Evolutionary conservation across 805 yeast genomes (phyloP).

Genomic region (Schwanniomyces pseudopolymorphus): DNA sequence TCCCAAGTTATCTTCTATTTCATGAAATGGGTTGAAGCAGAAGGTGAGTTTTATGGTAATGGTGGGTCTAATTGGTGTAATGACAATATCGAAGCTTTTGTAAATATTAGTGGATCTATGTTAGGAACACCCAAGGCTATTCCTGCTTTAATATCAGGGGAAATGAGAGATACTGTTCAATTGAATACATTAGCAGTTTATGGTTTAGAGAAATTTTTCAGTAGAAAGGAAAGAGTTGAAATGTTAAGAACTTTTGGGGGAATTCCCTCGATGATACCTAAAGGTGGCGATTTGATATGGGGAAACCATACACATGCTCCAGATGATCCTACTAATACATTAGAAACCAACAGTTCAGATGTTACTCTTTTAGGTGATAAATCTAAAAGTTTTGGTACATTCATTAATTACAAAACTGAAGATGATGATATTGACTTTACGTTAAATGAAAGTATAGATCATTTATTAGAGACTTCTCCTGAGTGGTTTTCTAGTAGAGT

Average conservation of each 20-base stretch:
- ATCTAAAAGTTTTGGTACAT: slow-evolving; percentile 61
- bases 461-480: slow-evolving; percentile 64
- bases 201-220: slow-evolving; percentile 91
- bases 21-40: slow-evolving; percentile 95
- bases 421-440: slow-evolving; percentile 51
- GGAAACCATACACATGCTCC: slow-evolving; percentile 70
- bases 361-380: slow-evolving; percentile 16
- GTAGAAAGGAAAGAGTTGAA: slow-evolving; percentile 83
- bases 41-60: slow-evolving; percentile 76
- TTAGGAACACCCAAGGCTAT: slow-evolving; percentile 94
- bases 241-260: slow-evolving; percentile 91
- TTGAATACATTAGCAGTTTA: slow-evolving; percentile 89
- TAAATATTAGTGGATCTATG: slow-evolving; percentile 87
- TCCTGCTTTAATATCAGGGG: slow-evolving; percentile 92
- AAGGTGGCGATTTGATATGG: slow-evolving; percentile 92
- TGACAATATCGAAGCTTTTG: slow-evolving; percentile 72
- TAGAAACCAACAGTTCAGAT: slow-evolving; percentile 16
- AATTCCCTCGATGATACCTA: slow-evolving; percentile 91
- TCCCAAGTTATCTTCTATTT: slow-evolving; percentile 86
- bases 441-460: slow-evolving; percentile 65
- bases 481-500: slow-evolving; percentile 72
- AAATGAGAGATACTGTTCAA: slow-evolving; percentile 97
- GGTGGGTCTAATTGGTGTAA: slow-evolving; percentile 93
- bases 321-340: slow-evolving; percentile 54
- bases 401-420: slow-evolving; percentile 59